Percentiles rank a stretch among this genome's conserved stretches.
These are phyloP conservation scores for Lyophyllum semitale DNA, from an alignment of 768 basidiomycete genomes.

Conservation along the genomic window DNA sequence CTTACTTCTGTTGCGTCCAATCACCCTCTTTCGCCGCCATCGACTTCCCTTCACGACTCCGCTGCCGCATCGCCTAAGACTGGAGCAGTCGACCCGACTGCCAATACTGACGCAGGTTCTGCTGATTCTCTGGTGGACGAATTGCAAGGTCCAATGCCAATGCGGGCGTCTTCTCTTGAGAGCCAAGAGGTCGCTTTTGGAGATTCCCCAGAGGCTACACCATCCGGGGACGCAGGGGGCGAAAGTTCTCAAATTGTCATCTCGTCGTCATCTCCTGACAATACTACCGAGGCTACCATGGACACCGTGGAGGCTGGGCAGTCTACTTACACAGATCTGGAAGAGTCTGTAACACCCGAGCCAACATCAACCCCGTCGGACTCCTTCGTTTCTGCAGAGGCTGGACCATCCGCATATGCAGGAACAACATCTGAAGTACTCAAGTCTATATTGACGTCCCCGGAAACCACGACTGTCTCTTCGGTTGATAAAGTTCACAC, in stretches of 20 bases:
- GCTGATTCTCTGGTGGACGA: not conserved
- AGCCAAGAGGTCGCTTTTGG: not conserved
- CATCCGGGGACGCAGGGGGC: not conserved
- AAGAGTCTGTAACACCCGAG: not conserved
- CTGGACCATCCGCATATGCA: not conserved
- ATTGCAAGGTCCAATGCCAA: not conserved
- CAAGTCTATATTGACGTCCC: not conserved
- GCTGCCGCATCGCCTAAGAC: slow-evolving; percentile 25
- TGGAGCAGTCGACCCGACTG: slow-evolving; percentile 5
- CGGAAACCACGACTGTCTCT: not conserved
- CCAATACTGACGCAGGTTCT: not conserved
- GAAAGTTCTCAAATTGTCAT: not conserved
- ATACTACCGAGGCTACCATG: not conserved
- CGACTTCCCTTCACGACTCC: slow-evolving; percentile 45
- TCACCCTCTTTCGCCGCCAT: slow-evolving; percentile 42
- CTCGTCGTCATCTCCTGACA: not conserved
- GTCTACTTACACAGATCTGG: not conserved
- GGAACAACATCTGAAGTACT: not conserved
- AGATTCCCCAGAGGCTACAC: no score
- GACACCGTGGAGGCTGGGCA: not conserved
- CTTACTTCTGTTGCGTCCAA: slow-evolving; percentile 21
- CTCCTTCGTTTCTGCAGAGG: not conserved
- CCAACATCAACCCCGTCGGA: not conserved
- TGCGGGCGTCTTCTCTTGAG: not conserved
- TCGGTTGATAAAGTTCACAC: not conserved